Evolutionary conservation across 2,329 filamentous ascomycete species (phyloP).

Genomic region (Teratosphaeria gauchensis): DNA sequence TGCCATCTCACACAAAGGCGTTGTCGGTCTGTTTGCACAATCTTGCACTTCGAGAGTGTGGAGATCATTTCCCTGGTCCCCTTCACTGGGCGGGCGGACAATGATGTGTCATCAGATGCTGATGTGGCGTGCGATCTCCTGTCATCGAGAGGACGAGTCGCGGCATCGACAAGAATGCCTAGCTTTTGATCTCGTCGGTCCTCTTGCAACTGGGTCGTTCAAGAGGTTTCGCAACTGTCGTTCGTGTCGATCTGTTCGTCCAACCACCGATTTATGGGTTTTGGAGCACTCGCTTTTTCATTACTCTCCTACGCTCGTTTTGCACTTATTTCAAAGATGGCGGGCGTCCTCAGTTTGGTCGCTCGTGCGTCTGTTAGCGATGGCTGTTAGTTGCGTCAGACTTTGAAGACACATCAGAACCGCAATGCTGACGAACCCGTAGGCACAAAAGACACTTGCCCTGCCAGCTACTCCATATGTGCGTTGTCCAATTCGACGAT

Average conservation of each 20-base stretch:
- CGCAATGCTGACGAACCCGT: background rate
- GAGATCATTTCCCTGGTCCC: background rate
- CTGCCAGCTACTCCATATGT: conserved; percentile 1
- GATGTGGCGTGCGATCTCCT: background rate
- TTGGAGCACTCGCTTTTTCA: background rate
- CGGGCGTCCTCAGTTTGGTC: background rate
- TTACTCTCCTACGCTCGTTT: background rate
- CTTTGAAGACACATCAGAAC: background rate
- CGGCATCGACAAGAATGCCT: background rate
- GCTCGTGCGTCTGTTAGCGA: background rate
- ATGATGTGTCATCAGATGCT: background rate
- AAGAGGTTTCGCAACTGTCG: background rate
- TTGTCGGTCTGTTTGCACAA: background rate
- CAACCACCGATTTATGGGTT: background rate
- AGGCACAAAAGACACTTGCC: conserved; percentile 1
- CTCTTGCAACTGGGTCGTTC: background rate
- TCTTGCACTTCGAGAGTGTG: background rate
- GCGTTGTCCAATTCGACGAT: background rate
- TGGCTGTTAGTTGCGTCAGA: background rate
- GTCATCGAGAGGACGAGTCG: background rate
- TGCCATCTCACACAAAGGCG: background rate
- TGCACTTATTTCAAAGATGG: background rate
- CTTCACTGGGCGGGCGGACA: background rate
- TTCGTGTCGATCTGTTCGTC: background rate
- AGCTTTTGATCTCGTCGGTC: background rate